Conservation (phyloP, 2,329 filamentous ascomycete genomes). For the Diaporthe ilicicola region DNA sequence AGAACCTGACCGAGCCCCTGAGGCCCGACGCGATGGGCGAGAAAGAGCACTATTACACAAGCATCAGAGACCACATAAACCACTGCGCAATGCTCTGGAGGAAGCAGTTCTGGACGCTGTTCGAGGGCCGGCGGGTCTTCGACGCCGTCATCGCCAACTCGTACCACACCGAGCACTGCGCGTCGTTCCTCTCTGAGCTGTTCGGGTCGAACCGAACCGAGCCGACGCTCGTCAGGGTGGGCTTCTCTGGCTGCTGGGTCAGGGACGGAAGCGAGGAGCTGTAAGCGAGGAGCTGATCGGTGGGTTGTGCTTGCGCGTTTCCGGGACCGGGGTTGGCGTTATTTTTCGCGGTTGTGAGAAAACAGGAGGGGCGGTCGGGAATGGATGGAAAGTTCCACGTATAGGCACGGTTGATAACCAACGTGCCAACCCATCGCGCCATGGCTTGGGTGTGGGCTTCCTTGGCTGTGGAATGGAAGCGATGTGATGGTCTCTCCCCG, state of each 20-base stretch:
- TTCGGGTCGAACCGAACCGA: conserved; percentile 35
- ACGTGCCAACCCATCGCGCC: too few species aligned
- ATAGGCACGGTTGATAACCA: neutral
- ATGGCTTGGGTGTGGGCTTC: conserved; percentile 3
- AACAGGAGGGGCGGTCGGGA: neutral
- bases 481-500: neutral
- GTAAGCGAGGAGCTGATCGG: neutral
- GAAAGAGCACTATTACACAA: conserved; percentile 38
- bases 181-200: conserved; percentile 39
- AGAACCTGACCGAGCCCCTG: conserved; percentile 35
- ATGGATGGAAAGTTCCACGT: neutral
- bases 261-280: conserved; percentile 1
- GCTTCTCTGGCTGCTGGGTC: conserved; percentile 28
- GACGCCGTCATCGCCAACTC: conserved; percentile 38
- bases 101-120: conserved; percentile 39
- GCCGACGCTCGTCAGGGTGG: conserved; percentile 33
- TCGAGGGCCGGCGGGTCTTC: conserved; percentile 34
- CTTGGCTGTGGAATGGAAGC: neutral
- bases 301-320: neutral
- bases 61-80: conserved; percentile 39
- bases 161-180: conserved; percentile 41
- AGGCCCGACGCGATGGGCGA: conserved; percentile 37
- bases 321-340: neutral
- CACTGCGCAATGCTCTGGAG: conserved; percentile 41
- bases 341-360: neutral